Conservation (phyloP, 495 filamentous ascomycete species). For the Penicillium odoratum region DNA sequence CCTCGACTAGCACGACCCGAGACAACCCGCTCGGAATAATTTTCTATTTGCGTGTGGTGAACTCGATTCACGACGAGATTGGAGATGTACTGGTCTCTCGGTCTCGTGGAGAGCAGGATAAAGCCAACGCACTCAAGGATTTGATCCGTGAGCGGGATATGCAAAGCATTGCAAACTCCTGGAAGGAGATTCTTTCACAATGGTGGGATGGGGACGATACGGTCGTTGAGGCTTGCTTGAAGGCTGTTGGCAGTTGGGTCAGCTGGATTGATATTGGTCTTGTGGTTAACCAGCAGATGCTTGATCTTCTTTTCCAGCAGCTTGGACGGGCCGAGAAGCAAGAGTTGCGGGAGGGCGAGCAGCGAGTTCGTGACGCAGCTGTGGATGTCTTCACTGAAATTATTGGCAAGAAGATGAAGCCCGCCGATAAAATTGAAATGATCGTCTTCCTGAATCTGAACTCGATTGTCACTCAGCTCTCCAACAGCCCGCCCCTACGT, state of each 20-base stretch:
- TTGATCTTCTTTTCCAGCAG: conserved; percentile 78
- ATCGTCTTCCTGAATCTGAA: conserved; percentile 85
- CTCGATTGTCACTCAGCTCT: conserved; percentile 76
- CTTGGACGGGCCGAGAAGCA: conserved; percentile 59
- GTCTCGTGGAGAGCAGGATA: conserved; percentile 69
- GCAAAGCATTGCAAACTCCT: conserved; percentile 78
- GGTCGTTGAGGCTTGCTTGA: conserved; percentile 83
- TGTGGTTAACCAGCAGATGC: conserved; percentile 83
- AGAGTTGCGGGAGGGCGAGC: conserved; percentile 54
- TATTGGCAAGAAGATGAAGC: conserved; percentile 95
- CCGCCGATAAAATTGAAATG: conserved; percentile 88
- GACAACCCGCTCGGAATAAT: conserved; percentile 76
- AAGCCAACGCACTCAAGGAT: conserved; percentile 85
- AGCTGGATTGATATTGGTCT: conserved; percentile 97
- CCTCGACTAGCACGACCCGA: conserved; percentile 47
- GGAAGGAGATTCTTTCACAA: conserved; percentile 84
- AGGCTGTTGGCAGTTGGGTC: conserved; percentile 89
- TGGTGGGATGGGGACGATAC: conserved; percentile 73
- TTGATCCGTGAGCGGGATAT: conserved; percentile 80
- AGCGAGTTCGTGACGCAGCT: conserved; percentile 79
- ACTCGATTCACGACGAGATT: conserved; percentile 94
- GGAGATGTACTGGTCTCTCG: conserved; percentile 85
- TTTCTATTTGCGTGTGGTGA: conserved; percentile 83
- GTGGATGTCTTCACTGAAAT: conserved; percentile 94
- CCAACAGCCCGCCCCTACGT: conserved; percentile 73